phyloP scores from a whole-genome alignment of 768 basidiomycete species.

The Lactarius evosmus region DNA sequence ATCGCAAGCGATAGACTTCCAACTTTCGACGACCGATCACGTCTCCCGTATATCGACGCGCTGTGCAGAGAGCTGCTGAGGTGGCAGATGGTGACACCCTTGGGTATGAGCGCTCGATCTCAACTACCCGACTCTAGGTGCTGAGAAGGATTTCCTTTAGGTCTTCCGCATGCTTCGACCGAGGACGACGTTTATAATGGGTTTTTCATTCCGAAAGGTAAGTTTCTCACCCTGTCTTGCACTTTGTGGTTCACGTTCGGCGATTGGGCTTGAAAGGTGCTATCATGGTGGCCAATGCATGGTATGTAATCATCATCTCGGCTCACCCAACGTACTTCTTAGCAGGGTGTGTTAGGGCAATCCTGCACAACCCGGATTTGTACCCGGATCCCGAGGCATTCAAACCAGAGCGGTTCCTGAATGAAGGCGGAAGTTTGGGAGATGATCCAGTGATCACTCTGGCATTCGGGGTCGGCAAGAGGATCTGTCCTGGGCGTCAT shows the following conservation, averaged over 20 bases:
- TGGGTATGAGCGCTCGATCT: constrained; percentile 5
- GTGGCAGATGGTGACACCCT: constrained; percentile 27
- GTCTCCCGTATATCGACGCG: constrained; percentile 33
- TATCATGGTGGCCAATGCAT: constrained; percentile 11
- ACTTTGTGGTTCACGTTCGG: neutral
- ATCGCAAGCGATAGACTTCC: constrained; percentile 30
- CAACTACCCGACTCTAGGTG: neutral
- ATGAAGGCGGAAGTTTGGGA: constrained; percentile 16
- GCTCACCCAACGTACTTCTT: neutral
- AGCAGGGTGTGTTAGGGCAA: constrained; percentile 7
- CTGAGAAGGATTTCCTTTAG: neutral
- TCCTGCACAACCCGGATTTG: constrained; percentile 15
- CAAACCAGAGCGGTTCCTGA: constrained; percentile 25
- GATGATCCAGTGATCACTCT: constrained; percentile 10
- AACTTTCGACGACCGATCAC: constrained; percentile 30
- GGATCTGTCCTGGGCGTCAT: constrained; percentile 29
- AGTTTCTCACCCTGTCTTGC: neutral
- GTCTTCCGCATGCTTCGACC: neutral
- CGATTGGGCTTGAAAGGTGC: neutral
- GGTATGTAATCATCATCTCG: neutral
- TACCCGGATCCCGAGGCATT: constrained; percentile 25
- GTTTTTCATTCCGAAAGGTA: constrained; percentile 21
- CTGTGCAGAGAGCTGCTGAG: constrained; percentile 32
- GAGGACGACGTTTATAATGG: constrained; percentile 16
- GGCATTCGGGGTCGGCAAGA: constrained; percentile 19